Base-by-base conservation (phyloP, 306 rosid genomes). In the Elaeagnus macrophylla region DNA sequence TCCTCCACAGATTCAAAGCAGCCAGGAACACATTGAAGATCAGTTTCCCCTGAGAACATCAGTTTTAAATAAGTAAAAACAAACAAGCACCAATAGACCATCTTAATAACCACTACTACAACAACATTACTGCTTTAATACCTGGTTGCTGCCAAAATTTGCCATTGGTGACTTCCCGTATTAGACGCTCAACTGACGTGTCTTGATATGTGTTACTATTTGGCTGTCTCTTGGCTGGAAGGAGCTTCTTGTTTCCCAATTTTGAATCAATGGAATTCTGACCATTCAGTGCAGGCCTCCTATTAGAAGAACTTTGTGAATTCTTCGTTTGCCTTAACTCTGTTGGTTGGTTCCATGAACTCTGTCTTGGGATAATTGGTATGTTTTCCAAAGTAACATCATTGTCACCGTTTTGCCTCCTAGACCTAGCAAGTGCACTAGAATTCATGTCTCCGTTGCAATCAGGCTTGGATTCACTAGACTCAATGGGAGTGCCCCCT, bases 111-210 rank as follows among this genome's bases (percentile, higher is more conserved):
- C 20, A 39, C 14, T 17, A 17, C 7, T 8, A 7, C 7, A 6
- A 20, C 18, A 9, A 43, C 51, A 54, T 64, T 15, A 47, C 61
- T 52, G 10, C 51, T 25, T 44, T 48, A 59, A 60, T 82, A 91
- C 99, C 99, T 82, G 96, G 96, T 54, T 82, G 88, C 62, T 82
- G 96, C 96, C 99, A 91, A 77, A 91, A 87, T 82, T 87, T 91
- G 67, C 84, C 99, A 32, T 81, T 91, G 49, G 96, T 91, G 55
- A 91, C 99, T 83, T 91, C 96, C 58, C 99, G 80, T 74, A 91
- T 87, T 51, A 91, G 99, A 64, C 96, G 94, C 72, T 91, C 99
- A 52, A 91, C 93, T 0, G 99, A 91, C 1, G 96, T 72, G 72
- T 91, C 96, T 67, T 82, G 96, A 71, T 88, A 76, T 59, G 60